Evolutionary conservation across 495 filamentous ascomycete species (phyloP), one percentile per base, ranked within the genome.

Genomic region (Astrothelium macrocarpum): DNA sequence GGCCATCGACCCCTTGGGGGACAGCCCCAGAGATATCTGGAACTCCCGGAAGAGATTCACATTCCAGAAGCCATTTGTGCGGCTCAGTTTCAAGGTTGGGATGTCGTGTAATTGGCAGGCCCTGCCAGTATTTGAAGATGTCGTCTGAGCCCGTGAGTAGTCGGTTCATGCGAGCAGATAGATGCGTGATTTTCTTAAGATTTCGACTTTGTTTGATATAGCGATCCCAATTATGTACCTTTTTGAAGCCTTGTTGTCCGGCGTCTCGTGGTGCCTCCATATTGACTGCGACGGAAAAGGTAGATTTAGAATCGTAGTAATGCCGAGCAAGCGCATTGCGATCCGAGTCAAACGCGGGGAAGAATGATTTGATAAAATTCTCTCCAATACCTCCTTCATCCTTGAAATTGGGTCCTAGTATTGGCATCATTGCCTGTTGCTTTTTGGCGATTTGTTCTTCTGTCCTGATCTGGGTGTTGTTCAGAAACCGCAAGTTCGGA

Each of bases 171-270:
- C 84, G 79, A 2, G 83, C 75, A 10, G 75, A 71, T 0, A 82
- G 74, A 65, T 87, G 79, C 43, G 71, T 85, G 65, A 94, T 80
- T 65, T 84, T 88, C 49, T 80, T 78, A 5, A 97, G 80, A 67
- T 97, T 97, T 12, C 93, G 81, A 53, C 91, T 95, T 65, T 81
- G 83, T 62, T 86, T 89, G 66, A 92, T 83, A 68, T 95, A 95
- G 0, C 80, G 67, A 46, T 87, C 86, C 89, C 90, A 96, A 32
- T 78, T 65, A 26, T 69, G 63, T 25, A 59, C 60, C 45, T 72
- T 67, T 12, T 31, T 66, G 0, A 73, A 70, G 26, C 78, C 72
- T 10, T 76, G 70, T 64, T 69, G 39, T 64, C 66, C 72, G 67
- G 61, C 71, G 25, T 80, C 75, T 23, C 83, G 80, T 14, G 84